Evolutionary conservation across 352 stramenopile genomes (phyloP), one percentile per base, ranked within the genome.

Genomic region (Globisporangium emineosum): DNA sequence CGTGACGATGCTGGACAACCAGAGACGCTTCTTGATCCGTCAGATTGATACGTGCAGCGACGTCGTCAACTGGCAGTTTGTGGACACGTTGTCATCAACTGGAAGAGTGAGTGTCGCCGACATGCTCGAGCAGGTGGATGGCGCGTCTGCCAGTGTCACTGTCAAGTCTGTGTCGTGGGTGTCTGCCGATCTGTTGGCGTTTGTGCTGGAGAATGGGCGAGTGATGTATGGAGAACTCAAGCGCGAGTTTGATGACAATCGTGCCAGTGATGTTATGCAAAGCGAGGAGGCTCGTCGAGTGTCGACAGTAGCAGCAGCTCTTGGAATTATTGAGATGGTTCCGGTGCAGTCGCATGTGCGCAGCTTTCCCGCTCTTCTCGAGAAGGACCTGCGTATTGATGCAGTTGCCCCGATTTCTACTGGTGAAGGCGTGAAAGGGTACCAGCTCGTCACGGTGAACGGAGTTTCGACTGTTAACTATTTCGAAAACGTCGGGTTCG

Each of bases 11-110:
- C 62, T 91, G 17, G 77, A 91, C 59, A 58, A 68, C 25, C 37
- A 76, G 0, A 73, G 79, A 13, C 67, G 70, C 2, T 62, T 90
- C 25, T 64, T 76, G 1, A 76, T 93, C 12, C 83, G 78, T 0
- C 75, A 91, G 50, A 84, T 93, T 60, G 81, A 90, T 17, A 65
- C 66, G 0, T 93, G 83, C 37, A 76, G 79, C 1, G 76, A 86
- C 49, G 65, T 91, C 0, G 13, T 87, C 9, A 62, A 64, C n/a
- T 93, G 83, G 83, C 73, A 89, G 57, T 61, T 62, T 7, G 59
- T 83, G 17, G 51, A 71, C n/a, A 19, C 30, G 30, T 4, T 15
- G 40, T 25, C 25, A n/a, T n/a, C 15, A 2, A 23, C 19, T 37
- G 49, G 57, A 15, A 8, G 27, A 23, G 25, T 60, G 23, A 40